phyloP scores from a whole-genome alignment of 176 grass and related monocot species.

The Urochloa ruziziensis region DNA sequence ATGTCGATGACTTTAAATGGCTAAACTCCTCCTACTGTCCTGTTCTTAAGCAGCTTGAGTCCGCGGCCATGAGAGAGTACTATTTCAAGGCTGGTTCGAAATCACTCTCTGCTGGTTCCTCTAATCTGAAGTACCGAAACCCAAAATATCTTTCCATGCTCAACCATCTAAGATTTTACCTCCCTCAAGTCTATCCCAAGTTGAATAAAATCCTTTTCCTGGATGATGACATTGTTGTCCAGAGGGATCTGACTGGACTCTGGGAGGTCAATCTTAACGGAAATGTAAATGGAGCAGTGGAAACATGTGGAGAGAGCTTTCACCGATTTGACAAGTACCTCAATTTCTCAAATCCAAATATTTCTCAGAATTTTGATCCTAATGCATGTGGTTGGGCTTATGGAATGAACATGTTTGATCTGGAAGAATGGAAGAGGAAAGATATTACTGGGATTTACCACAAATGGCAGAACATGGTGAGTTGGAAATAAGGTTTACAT shows the following conservation, averaged over 20 bases:
- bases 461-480: slow-evolving; percentile 70
- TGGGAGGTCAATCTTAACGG: slow-evolving; percentile 68
- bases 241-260: slow-evolving; percentile 57
- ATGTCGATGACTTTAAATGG: slow-evolving; percentile 74
- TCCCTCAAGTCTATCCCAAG: slow-evolving; percentile 58
- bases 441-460: slow-evolving; percentile 73
- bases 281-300: slow-evolving; percentile 69
- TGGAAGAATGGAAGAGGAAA: slow-evolving; percentile 67
- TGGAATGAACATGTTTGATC: slow-evolving; percentile 72
- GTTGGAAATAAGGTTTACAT: slow-evolving; percentile 13
- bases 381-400: slow-evolving; percentile 72
- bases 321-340: slow-evolving; percentile 70
- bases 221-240: slow-evolving; percentile 70
- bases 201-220: slow-evolving; percentile 70
- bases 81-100: slow-evolving; percentile 58
- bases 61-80: slow-evolving; percentile 59
- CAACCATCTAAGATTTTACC: slow-evolving; percentile 61
- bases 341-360: slow-evolving; percentile 65
- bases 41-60: slow-evolving; percentile 59
- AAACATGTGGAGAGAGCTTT: slow-evolving; percentile 62
- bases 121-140: slow-evolving; percentile 68
- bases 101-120: slow-evolving; percentile 48
- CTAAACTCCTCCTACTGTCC: slow-evolving; percentile 64
- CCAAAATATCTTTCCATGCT: slow-evolving; percentile 67
- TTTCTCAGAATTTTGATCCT: slow-evolving; percentile 58